phyloP scores from a whole-genome alignment of 495 filamentous ascomycete species.

The Xylaria telfairii region DNA sequence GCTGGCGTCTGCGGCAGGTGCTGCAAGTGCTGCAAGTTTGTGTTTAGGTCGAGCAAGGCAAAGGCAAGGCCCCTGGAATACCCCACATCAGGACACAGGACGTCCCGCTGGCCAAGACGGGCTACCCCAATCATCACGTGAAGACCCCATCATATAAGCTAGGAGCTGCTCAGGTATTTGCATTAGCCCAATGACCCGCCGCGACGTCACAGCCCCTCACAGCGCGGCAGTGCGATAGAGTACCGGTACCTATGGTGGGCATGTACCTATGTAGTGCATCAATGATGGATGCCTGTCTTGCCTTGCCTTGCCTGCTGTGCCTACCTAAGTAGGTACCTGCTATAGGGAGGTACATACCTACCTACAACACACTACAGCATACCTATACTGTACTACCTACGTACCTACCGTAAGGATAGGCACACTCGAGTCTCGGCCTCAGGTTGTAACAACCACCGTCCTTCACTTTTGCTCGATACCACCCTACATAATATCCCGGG shows the following conservation, averaged over 20 bases:
- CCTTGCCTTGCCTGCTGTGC: neutral
- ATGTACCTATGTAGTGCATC: no score
- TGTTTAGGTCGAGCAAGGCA: neutral
- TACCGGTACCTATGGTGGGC: no score
- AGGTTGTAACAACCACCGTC: neutral
- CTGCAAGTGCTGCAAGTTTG: neutral
- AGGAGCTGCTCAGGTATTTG: conserved; percentile 23
- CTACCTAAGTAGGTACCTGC: no score
- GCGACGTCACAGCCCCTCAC: conserved; percentile 24
- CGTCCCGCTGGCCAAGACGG: neutral
- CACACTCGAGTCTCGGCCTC: no score
- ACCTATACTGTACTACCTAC: no score
- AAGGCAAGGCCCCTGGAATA: neutral
- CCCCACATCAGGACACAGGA: conserved; percentile 20
- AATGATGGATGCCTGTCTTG: no score
- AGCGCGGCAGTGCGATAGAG: no score
- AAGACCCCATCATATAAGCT: conserved; percentile 25
- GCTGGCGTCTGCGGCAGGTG: neutral
- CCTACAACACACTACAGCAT: no score
- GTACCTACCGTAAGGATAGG: neutral
- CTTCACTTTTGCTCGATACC: no score
- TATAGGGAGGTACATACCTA: neutral
- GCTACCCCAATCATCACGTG: conserved; percentile 25
- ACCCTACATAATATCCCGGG: neutral
- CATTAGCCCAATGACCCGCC: conserved; percentile 18